These are phyloP conservation scores for Smallanthus sonchifolius DNA, from an alignment of 129 eudicot genomes.

Conservation along the genomic window DNA sequence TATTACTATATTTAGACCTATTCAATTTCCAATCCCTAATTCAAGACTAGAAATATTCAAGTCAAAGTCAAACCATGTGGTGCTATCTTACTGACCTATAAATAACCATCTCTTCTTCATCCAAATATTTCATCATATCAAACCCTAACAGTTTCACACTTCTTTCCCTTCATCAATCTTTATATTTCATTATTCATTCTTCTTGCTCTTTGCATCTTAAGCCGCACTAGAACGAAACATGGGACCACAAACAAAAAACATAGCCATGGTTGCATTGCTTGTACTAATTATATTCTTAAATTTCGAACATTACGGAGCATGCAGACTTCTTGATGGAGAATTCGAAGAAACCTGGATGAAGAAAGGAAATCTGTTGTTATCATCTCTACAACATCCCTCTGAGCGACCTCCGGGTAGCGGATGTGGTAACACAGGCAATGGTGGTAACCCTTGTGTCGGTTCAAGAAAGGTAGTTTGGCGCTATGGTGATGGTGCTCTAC, in stretches of 20 bases:
- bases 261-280: constrained; percentile 1
- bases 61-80: constrained; percentile 14
- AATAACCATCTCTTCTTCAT: not conserved
- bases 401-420: constrained; percentile 31
- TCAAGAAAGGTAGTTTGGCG: constrained; percentile 25
- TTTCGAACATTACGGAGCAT: constrained; percentile 17
- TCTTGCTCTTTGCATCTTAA: not conserved
- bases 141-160: not conserved
- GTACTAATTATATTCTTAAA: not conserved
- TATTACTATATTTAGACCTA: not conserved
- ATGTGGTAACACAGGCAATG: constrained; percentile 23
- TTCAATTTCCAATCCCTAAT: constrained; percentile 7
- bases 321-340: constrained; percentile 31
- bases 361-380: constrained; percentile 21
- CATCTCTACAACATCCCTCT: constrained; percentile 18
- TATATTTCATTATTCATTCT: not conserved
- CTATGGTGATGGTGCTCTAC: not conserved
- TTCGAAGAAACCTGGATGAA: constrained; percentile 24
- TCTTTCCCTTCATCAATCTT: not conserved
- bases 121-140: constrained; percentile 16
- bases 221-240: constrained; percentile 4
- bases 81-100: not conserved
- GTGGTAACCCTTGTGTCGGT: constrained; percentile 30
- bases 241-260: not conserved
- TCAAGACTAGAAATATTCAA: not conserved